Evolutionary conservation across 768 basidiomycete species (phyloP).

Genomic region (Solioccasus polychromus): DNA sequence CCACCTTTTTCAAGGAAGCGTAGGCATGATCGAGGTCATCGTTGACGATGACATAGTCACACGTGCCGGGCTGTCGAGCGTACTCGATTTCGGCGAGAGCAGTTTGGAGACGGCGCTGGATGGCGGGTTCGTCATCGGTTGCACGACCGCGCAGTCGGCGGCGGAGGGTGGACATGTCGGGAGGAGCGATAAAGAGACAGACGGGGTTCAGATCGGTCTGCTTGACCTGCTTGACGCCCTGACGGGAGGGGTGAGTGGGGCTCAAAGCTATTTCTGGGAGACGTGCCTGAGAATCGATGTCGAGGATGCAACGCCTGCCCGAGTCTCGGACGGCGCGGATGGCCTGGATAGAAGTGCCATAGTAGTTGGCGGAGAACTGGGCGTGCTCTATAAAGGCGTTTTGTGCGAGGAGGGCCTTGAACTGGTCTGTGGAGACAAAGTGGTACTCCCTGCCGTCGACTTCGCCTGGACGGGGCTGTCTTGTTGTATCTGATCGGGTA

Average conservation of each 20-base stretch:
- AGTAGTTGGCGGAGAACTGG: slow-evolving; percentile 88
- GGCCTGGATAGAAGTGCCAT: slow-evolving; percentile 86
- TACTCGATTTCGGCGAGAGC: slow-evolving; percentile 81
- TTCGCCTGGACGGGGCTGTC: slow-evolving; percentile 80
- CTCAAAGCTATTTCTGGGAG: neutral
- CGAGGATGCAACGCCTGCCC: slow-evolving; percentile 85
- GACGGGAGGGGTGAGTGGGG: slow-evolving; percentile 7
- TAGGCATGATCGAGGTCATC: slow-evolving; percentile 87
- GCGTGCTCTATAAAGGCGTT: slow-evolving; percentile 92
- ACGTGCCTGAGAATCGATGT: slow-evolving; percentile 87
- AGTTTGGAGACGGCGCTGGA: slow-evolving; percentile 72
- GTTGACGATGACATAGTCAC: slow-evolving; percentile 87
- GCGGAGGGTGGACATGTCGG: slow-evolving; percentile 68
- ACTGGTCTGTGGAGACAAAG: slow-evolving; percentile 71
- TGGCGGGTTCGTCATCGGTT: slow-evolving; percentile 74
- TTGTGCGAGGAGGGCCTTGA: slow-evolving; percentile 63
- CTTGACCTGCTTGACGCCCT: slow-evolving; percentile 95
- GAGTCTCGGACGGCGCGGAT: slow-evolving; percentile 63
- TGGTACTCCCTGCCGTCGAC: slow-evolving; percentile 81
- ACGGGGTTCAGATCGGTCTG: slow-evolving; percentile 76
- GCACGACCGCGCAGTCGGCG: slow-evolving; percentile 73
- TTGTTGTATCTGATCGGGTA: slow-evolving; percentile 86
- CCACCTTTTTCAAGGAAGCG: slow-evolving; percentile 67
- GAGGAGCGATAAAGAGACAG: slow-evolving; percentile 91
- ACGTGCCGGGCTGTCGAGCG: slow-evolving; percentile 69